Evolutionary conservation across 495 filamentous ascomycete genomes (phyloP).

Genomic region (Aspergillus baeticus): DNA sequence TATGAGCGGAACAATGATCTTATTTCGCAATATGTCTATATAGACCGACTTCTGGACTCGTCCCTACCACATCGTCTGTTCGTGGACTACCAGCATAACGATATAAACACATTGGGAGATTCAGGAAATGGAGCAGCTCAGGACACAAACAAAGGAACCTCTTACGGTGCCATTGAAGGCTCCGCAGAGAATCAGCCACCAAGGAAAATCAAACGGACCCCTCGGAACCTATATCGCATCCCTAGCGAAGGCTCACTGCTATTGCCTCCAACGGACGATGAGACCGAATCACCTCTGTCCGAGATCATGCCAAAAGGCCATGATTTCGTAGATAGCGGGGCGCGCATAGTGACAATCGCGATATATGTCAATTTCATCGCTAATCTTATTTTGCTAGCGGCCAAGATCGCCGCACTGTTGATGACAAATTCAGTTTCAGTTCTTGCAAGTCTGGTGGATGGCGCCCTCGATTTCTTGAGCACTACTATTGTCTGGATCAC

Average conservation of each 20-base stretch:
- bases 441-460: conserved; percentile 85
- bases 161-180: conserved; percentile 16
- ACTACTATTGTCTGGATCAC: conserved; percentile 87
- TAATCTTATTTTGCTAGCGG: conserved; percentile 71
- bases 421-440: conserved; percentile 85
- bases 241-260: conserved; percentile 68
- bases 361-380: conserved; percentile 87
- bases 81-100: conserved; percentile 67
- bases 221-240: conserved; percentile 76
- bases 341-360: conserved; percentile 69
- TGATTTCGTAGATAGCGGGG: conserved; percentile 60
- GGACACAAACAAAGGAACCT: background rate
- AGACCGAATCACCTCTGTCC: conserved; percentile 28
- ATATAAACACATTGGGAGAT: conserved; percentile 24
- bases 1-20: conserved; percentile 82
- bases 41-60: conserved; percentile 87
- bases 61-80: conserved; percentile 82
- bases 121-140: conserved; percentile 17
- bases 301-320: conserved; percentile 44
- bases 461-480: conserved; percentile 80
- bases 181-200: conserved; percentile 7
- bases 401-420: conserved; percentile 77
- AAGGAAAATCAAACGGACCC: conserved; percentile 70
- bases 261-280: conserved; percentile 36
- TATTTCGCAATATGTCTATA: conserved; percentile 85